A percentile compares a stretch with the other conserved stretches of the same genome.
These are phyloP conservation scores for Monosporascus sp. DNA, from an alignment of 2,329 filamentous ascomycete species.

Conservation along the genomic window DNA sequence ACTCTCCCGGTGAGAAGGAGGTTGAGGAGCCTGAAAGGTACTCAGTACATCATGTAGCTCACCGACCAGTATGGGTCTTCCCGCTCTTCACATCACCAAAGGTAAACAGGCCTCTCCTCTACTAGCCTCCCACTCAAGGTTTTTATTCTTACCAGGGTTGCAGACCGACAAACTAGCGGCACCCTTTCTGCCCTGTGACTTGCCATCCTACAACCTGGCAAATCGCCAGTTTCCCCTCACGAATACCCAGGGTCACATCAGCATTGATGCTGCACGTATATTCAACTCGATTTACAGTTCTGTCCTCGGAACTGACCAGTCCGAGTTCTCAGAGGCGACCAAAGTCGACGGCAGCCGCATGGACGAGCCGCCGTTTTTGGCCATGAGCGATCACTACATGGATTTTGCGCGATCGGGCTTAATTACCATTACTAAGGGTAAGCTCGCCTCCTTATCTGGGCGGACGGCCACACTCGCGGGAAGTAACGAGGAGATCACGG, in stretches of 20 bases:
- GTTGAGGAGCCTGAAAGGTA: slow-evolving; percentile 44
- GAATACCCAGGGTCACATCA: slow-evolving; percentile 62
- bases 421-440: slow-evolving; percentile 49
- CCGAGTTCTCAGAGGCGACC: slow-evolving; percentile 40
- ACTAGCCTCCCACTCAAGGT: slow-evolving; percentile 27
- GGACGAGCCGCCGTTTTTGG: slow-evolving; percentile 57
- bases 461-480: slow-evolving; percentile 31
- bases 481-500: slow-evolving; percentile 34
- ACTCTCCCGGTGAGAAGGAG: slow-evolving; percentile 42
- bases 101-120: slow-evolving; percentile 27
- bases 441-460: slow-evolving; percentile 33
- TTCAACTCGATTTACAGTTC: slow-evolving; percentile 47
- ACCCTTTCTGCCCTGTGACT: slow-evolving; percentile 67
- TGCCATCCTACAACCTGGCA: slow-evolving; percentile 65
- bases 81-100: slow-evolving; percentile 53
- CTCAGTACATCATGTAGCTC: slow-evolving; percentile 63
- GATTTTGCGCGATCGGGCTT: slow-evolving; percentile 67
- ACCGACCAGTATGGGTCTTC: slow-evolving; percentile 68
- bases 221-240: slow-evolving; percentile 54
- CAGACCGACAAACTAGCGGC: slow-evolving; percentile 45
- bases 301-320: slow-evolving; percentile 50
- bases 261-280: slow-evolving; percentile 49
- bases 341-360: slow-evolving; percentile 35
- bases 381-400: slow-evolving; percentile 66
- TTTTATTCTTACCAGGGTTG: slow-evolving; percentile 20